phyloP scores from a whole-genome alignment of 768 basidiomycete species.

The Tulasnella sp. region DNA sequence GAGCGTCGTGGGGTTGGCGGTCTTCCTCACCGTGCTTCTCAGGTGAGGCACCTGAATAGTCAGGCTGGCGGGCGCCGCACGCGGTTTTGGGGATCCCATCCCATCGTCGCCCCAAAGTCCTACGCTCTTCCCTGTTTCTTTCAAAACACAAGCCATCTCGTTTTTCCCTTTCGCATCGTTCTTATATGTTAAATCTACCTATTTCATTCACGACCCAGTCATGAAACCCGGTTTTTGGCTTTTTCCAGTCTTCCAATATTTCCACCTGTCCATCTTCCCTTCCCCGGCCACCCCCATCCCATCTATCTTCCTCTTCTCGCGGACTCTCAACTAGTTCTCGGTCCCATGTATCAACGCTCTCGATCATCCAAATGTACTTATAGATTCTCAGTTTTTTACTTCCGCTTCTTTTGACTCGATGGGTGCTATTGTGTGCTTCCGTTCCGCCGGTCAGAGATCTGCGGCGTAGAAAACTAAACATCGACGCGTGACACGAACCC shows the following conservation, averaged over 20 bases:
- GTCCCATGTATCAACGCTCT: not conserved
- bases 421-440: not conserved
- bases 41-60: not conserved
- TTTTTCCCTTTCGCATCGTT: not conserved
- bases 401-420: not conserved
- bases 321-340: not conserved
- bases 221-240: not conserved
- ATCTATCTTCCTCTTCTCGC: not conserved
- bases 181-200: conserved; percentile 12
- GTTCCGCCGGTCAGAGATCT: not conserved
- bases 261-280: too few relatives aligned
- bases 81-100: not conserved
- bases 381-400: not conserved
- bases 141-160: not conserved
- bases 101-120: not conserved
- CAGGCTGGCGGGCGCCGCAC: not conserved
- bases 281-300: not conserved
- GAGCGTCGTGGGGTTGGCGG: conserved; percentile 15
- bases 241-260: too few relatives aligned
- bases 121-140: not conserved
- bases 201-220: not conserved
- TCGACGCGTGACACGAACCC: conserved; percentile 11
- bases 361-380: not conserved
- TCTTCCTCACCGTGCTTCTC: conserved; percentile 25
- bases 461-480: not conserved